These are phyloP conservation scores for Saccharomycopsis guyanensis DNA, from an alignment of 805 yeast genomes.

Conservation along the genomic window DNA sequence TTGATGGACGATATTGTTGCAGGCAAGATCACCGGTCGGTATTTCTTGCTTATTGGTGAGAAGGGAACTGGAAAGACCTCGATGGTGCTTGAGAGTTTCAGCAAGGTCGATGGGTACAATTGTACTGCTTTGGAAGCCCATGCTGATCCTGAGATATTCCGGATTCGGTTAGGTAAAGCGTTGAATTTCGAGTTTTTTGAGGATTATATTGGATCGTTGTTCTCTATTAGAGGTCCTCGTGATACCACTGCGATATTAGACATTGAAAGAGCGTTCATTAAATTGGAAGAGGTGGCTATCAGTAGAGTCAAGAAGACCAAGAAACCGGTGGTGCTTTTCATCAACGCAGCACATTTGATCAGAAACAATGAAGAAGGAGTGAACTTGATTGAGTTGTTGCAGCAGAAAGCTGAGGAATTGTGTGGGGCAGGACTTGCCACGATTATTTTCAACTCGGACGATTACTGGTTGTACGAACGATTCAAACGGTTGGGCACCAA, in stretches of 20 bases:
- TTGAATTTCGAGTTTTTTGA: constrained; percentile 66
- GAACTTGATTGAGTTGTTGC: constrained; percentile 63
- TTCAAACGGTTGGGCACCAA: constrained; percentile 65
- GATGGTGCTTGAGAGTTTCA: constrained; percentile 62
- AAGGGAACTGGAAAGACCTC: constrained; percentile 85
- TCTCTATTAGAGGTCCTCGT: constrained; percentile 76
- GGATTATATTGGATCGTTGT: constrained; percentile 76
- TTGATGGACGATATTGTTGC: constrained; percentile 55
- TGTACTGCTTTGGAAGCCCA: constrained; percentile 76
- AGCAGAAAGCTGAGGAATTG: constrained; percentile 74
- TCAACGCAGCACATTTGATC: constrained; percentile 69
- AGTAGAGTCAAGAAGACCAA: constrained; percentile 33
- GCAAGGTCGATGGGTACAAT: constrained; percentile 51
- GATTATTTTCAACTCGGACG: constrained; percentile 65
- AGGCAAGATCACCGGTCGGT: constrained; percentile 61
- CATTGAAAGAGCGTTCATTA: constrained; percentile 74
- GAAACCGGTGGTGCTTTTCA: constrained; percentile 58
- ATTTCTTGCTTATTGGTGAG: constrained; percentile 69
- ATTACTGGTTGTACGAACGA: constrained; percentile 81
- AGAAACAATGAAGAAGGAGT: constrained; percentile 69
- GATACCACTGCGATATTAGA: constrained; percentile 78
- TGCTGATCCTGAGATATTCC: constrained; percentile 75
- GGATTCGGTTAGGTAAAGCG: constrained; percentile 70
- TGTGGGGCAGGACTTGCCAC: constrained; percentile 68
- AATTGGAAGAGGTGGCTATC: constrained; percentile 66